Conservation (phyloP, 2,329 filamentous ascomycete species). For the Fusarium avenaceum region DNA sequence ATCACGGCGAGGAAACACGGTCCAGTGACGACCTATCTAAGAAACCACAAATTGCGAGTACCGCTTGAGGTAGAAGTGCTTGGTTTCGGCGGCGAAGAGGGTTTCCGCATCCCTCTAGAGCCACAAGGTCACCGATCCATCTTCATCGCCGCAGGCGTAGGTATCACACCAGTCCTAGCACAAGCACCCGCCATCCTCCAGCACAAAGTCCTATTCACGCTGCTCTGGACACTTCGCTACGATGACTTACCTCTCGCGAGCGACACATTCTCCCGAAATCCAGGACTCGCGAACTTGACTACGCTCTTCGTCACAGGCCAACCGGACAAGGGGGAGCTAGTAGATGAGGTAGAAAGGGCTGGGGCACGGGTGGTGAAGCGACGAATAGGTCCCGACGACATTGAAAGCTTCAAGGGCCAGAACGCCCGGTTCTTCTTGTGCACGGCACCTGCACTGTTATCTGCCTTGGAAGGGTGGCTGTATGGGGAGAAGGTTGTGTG, state of each 20-base stretch:
- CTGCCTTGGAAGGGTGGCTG: slow-evolving; percentile 64
- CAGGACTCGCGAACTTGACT: slow-evolving; percentile 65
- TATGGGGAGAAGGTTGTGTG: slow-evolving; percentile 66
- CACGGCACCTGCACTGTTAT: slow-evolving; percentile 59
- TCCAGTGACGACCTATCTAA: slow-evolving; percentile 75
- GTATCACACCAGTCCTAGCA: slow-evolving; percentile 84
- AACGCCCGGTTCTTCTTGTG: slow-evolving; percentile 67
- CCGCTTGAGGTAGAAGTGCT: slow-evolving; percentile 75
- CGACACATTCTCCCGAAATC: slow-evolving; percentile 68
- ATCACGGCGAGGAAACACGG: slow-evolving; percentile 80
- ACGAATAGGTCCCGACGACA: slow-evolving; percentile 58
- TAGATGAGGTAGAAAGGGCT: slow-evolving; percentile 53
- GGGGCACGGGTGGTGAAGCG: slow-evolving; percentile 54
- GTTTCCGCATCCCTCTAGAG: slow-evolving; percentile 56
- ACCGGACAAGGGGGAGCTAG: slow-evolving; percentile 53
- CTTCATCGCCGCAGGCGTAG: slow-evolving; percentile 84
- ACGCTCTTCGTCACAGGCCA: slow-evolving; percentile 75
- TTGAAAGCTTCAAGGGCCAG: slow-evolving; percentile 56
- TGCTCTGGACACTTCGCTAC: slow-evolving; percentile 77
- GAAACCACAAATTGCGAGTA: slow-evolving; percentile 65
- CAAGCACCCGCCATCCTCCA: slow-evolving; percentile 68
- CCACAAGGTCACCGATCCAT: slow-evolving; percentile 53
- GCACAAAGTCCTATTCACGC: slow-evolving; percentile 57
- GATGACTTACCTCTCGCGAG: slow-evolving; percentile 73
- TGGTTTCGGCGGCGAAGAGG: slow-evolving; percentile 77